These are phyloP conservation scores for Prunus dulcis DNA, from an alignment of 306 rosid species.

Conservation along the genomic window DNA sequence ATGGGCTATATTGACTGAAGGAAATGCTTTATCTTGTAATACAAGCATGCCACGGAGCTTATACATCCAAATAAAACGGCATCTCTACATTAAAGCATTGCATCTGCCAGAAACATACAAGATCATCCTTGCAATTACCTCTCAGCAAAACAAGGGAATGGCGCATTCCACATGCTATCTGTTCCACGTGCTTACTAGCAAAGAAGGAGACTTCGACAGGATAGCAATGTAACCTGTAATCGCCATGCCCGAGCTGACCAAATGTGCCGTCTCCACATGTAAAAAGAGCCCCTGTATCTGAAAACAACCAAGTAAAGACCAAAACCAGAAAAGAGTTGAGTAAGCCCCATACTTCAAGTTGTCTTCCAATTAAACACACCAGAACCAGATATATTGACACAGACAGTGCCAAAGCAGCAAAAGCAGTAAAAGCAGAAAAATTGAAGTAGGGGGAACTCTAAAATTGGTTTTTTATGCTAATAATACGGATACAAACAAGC, in stretches of 20 bases:
- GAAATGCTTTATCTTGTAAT: not conserved
- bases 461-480: not conserved
- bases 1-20: not conserved
- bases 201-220: conserved; percentile 63
- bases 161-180: conserved; percentile 89
- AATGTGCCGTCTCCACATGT: conserved; percentile 90
- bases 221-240: conserved; percentile 42
- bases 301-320: conserved; percentile 19
- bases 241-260: conserved; percentile 98
- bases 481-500: not conserved
- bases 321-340: not conserved
- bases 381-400: not conserved
- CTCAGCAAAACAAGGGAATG: conserved; percentile 75
- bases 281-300: conserved; percentile 60
- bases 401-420: not conserved
- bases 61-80: not conserved
- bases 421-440: not conserved
- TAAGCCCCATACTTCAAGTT: not conserved
- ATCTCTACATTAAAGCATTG: not conserved
- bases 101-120: not conserved
- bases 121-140: conserved; percentile 41
- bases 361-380: not conserved
- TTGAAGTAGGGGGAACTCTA: not conserved
- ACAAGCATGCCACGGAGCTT: not conserved
- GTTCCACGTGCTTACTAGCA: conserved; percentile 44